Conservation (phyloP, 1,139 yeast species). For the Saccharomyces uvarum region DNA sequence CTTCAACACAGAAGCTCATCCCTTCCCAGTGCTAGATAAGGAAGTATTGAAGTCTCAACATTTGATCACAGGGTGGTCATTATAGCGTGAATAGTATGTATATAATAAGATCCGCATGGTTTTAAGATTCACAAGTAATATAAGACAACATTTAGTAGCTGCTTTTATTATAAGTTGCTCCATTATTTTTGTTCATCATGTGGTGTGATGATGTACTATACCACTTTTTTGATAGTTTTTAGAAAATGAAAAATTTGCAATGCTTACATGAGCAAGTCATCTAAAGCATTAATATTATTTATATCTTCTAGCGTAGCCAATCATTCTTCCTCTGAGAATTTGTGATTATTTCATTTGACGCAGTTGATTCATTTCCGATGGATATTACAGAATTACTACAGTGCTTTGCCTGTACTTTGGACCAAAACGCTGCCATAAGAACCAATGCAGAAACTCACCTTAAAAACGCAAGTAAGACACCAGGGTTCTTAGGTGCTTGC, state of each 20-base stretch:
- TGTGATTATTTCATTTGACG: not conserved
- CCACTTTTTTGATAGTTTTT: not conserved
- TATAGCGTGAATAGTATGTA: constrained; percentile 2
- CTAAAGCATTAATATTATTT: not conserved
- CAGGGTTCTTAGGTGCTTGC: constrained; percentile 81
- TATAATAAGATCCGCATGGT: not conserved
- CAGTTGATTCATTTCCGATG: constrained; percentile 36
- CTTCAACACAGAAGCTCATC: constrained; percentile 91
- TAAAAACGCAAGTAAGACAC: constrained; percentile 42
- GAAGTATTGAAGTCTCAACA: constrained; percentile 6
- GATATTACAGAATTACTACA: constrained; percentile 59
- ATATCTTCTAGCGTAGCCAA: not conserved
- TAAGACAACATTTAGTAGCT: not conserved
- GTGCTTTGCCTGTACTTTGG: constrained; percentile 77
- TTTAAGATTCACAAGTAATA: not conserved
- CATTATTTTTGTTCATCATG: not conserved
- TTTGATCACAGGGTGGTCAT: constrained; percentile 24
- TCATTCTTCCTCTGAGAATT: not conserved
- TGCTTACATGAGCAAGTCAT: not conserved
- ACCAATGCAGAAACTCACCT: constrained; percentile 64
- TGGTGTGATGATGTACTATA: not conserved
- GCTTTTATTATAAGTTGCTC: not conserved
- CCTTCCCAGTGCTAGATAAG: constrained; percentile 50
- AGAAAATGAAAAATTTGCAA: not conserved
- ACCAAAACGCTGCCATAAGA: constrained; percentile 56